These are phyloP conservation scores for Drosera capensis DNA, from an alignment of 148 eudicot genomes.

Conservation along the genomic window DNA sequence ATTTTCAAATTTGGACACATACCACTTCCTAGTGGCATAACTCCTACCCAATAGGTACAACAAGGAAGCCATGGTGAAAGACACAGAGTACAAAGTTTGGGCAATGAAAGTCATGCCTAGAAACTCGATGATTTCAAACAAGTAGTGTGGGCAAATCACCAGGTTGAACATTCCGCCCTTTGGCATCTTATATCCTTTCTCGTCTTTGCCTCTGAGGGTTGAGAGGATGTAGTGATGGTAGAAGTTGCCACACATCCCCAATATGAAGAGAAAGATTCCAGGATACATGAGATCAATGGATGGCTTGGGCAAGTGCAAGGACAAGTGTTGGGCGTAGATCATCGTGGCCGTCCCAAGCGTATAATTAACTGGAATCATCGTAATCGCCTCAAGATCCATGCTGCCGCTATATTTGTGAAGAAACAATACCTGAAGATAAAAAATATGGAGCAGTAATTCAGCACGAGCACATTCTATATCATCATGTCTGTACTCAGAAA, in stretches of 20 bases:
- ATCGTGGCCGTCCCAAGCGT: slow-evolving; percentile 14
- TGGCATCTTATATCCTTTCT: slow-evolving; percentile 45
- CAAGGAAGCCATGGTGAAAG: slow-evolving; percentile 18
- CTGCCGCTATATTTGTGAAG: slow-evolving; percentile 38
- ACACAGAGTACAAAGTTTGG: slow-evolving; percentile 31
- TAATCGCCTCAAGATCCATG: slow-evolving; percentile 13
- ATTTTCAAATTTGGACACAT: slow-evolving; percentile 48
- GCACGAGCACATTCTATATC: not conserved
- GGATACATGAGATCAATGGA: slow-evolving; percentile 19
- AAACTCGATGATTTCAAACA: slow-evolving; percentile 38
- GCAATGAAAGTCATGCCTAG: slow-evolving; percentile 36
- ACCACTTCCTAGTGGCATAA: slow-evolving; percentile 50
- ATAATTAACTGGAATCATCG: slow-evolving; percentile 15
- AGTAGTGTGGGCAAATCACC: slow-evolving; percentile 53
- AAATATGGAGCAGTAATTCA: not conserved
- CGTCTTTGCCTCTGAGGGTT: slow-evolving; percentile 19
- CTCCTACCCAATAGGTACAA: slow-evolving; percentile 50
- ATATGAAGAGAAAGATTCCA: slow-evolving; percentile 20
- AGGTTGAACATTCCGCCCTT: slow-evolving; percentile 38
- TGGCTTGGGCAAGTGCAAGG: slow-evolving; percentile 19
- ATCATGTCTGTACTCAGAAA: no score
- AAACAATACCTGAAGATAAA: slow-evolving; percentile 18
- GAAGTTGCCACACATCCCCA: slow-evolving; percentile 33
- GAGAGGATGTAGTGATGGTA: slow-evolving; percentile 35
- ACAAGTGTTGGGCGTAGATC: slow-evolving; percentile 24